phyloP scores from a whole-genome alignment of 192 early-diverging fungal species.

The Coemansia sp. region DNA sequence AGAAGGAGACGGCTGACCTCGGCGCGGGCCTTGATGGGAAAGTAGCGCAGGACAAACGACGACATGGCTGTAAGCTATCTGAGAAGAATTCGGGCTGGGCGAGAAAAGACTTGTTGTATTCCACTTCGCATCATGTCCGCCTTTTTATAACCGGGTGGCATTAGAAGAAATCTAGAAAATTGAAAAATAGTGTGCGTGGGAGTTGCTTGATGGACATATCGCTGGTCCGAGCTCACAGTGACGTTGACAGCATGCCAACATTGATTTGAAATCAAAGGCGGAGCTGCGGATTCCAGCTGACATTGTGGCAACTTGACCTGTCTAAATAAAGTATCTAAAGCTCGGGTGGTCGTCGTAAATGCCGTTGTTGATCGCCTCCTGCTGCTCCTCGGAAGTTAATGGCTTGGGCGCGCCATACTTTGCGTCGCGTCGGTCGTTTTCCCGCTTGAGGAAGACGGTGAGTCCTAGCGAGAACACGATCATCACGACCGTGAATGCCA shows the following conservation, averaged over 20 bases:
- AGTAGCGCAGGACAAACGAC: constrained; percentile 23
- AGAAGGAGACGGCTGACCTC: constrained; percentile 36
- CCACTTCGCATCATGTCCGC: too few species aligned
- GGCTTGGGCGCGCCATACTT: constrained; percentile 18
- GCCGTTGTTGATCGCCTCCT: constrained; percentile 22
- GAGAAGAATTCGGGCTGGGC: too few species aligned
- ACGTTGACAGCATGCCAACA: too few species aligned
- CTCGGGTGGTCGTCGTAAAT: constrained; percentile 46
- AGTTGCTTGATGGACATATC: too few species aligned
- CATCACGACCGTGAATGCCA: constrained; percentile 52
- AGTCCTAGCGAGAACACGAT: constrained; percentile 50
- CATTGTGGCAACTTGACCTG: too few species aligned
- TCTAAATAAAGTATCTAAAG: constrained; percentile 43
- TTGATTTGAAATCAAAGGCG: too few species aligned
- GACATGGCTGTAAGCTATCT: not conserved
- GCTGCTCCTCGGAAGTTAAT: constrained; percentile 31
- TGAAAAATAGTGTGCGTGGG: too few species aligned
- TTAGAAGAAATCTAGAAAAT: too few species aligned
- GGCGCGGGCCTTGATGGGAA: constrained; percentile 24
- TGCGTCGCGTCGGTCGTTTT: constrained; percentile 51
- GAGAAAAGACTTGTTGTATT: too few species aligned
- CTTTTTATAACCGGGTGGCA: too few species aligned
- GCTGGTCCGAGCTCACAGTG: too few species aligned
- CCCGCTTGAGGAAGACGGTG: constrained; percentile 54
- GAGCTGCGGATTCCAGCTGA: too few species aligned